Base-by-base conservation (phyloP, 345 rosid genomes). In the Passiflora organensis region DNA sequence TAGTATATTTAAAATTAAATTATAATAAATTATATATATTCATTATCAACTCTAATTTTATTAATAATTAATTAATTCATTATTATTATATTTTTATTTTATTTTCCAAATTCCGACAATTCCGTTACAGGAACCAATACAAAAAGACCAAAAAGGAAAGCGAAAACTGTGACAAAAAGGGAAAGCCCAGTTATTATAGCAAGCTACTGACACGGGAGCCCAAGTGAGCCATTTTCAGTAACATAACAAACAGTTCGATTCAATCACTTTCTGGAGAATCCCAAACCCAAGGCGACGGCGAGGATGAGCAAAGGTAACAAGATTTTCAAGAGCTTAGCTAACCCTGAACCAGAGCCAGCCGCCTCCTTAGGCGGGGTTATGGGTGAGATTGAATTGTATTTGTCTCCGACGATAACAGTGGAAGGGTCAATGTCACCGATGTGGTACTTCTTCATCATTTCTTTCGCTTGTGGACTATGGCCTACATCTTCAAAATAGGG, bases 401-500 rank as follows among this genome's bases (percentile, higher is more conserved):
- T n/a, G 4, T 15, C 16, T 52, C 56, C 56, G 58, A 36, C 12
- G 16, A 67, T 62, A 23, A 68, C 19, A 19, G 63, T 61, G 6
- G 59, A 61, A 13, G 48, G 24, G 25, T 68, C 72, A 10, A 68
- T 61, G 2, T 61, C 62, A 36, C 67, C 72, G 19, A 68, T 25
- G 4, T 32, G 55, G 56, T 53, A 67, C 22, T 48, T 45, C 13
- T 16, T 55, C 71, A 67, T 59, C 71, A 53, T 21, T 20, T 67
- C 71, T 59, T 56, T 53, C 10, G 71, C 71, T 15, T 62, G 22
- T 6, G 51, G 18, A 39, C 72, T 68, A 22, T 68, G 63, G 13
- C 72, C 72, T 32, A 61, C 72, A 38, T 61, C 72, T 54, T 68
- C 72, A 24, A 68, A 68, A 49, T 68, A 62, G 55, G 61, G 62